phyloP scores from a whole-genome alignment of 352 stramenopile genomes.

The Globisporangium iwayamae region DNA sequence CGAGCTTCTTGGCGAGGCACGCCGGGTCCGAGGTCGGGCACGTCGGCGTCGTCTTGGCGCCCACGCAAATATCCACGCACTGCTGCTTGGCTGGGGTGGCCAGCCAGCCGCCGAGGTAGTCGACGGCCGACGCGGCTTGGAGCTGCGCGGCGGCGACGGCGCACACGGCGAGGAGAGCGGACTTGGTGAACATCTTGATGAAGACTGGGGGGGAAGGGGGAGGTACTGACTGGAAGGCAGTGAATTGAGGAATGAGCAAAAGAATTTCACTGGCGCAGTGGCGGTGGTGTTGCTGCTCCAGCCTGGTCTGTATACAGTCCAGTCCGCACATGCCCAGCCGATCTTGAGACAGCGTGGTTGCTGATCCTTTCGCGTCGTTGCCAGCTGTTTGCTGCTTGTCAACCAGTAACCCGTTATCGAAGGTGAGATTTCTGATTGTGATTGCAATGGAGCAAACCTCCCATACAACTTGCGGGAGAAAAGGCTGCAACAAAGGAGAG shows the following conservation, averaged over 20 bases:
- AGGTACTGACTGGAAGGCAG: not conserved
- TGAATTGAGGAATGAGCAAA: not conserved
- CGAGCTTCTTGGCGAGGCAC: slow-evolving; percentile 60
- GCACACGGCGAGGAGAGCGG: slow-evolving; percentile 9
- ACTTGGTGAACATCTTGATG: slow-evolving; percentile 16
- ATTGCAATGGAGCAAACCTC: too few relatives aligned
- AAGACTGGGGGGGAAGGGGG: not conserved
- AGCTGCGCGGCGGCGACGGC: slow-evolving; percentile 5
- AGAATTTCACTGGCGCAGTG: not conserved
- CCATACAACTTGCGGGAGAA: not conserved
- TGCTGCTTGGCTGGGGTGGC: slow-evolving; percentile 35
- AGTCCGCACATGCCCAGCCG: not conserved
- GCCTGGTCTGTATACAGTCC: not conserved
- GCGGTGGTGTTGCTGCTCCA: not conserved
- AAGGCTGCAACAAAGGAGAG: too few relatives aligned
- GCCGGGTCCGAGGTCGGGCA: slow-evolving; percentile 49
- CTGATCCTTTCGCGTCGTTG: not conserved
- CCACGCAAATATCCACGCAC: slow-evolving; percentile 75
- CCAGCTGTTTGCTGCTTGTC: not conserved
- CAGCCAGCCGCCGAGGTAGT: slow-evolving; percentile 69
- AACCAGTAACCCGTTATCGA: not conserved
- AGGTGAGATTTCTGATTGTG: not conserved
- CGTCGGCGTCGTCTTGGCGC: slow-evolving; percentile 46
- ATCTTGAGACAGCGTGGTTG: not conserved
- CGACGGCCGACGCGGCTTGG: slow-evolving; percentile 21